Percentiles rank a stretch among this genome's conserved stretches.
phyloP scores from a whole-genome alignment of 2,329 filamentous ascomycete genomes.

The Ascochyta rabiei region DNA sequence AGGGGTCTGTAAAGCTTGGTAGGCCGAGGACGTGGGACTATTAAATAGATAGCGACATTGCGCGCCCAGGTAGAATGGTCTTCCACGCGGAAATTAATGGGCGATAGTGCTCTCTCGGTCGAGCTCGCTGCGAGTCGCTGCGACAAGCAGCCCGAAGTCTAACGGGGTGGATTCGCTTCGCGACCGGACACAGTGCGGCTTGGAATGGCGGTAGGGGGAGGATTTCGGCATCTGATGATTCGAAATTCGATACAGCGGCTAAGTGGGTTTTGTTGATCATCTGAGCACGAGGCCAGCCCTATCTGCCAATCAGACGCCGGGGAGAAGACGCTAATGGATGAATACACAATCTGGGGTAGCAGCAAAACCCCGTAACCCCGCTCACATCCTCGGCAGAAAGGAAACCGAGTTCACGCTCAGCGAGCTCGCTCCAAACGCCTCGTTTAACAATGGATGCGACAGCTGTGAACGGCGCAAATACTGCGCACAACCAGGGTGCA shows the following conservation, averaged over 20 bases:
- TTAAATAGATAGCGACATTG: conserved; percentile 25
- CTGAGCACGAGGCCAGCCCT: conserved; percentile 3
- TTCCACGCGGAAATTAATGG: conserved; percentile 17
- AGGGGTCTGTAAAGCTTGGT: conserved; percentile 26
- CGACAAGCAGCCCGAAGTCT: conserved; percentile 9
- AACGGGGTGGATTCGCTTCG: conserved; percentile 6
- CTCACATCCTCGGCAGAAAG: conserved; percentile 21
- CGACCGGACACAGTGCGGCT: background rate
- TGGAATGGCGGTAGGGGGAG: conserved; percentile 6
- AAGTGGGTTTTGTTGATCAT: conserved; percentile 15
- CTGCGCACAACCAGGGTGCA: conserved; percentile 33
- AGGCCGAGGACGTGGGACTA: conserved; percentile 20
- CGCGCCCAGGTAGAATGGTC: conserved; percentile 19
- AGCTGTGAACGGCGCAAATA: conserved; percentile 23
- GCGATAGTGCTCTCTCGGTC: conserved; percentile 33
- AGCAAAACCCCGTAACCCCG: conserved; percentile 27
- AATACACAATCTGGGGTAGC: conserved; percentile 34
- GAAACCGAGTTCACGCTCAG: conserved; percentile 24
- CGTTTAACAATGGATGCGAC: conserved; percentile 39
- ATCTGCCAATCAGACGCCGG: conserved; percentile 22
- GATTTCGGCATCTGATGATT: conserved; percentile 10
- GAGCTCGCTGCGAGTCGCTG: conserved; percentile 38
- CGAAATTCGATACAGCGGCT: conserved; percentile 9
- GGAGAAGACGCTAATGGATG: conserved; percentile 7
- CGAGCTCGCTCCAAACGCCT: conserved; percentile 31